Evolutionary conservation across 2,329 filamentous ascomycete genomes (phyloP).

Genomic region (Aulographum hederae): DNA sequence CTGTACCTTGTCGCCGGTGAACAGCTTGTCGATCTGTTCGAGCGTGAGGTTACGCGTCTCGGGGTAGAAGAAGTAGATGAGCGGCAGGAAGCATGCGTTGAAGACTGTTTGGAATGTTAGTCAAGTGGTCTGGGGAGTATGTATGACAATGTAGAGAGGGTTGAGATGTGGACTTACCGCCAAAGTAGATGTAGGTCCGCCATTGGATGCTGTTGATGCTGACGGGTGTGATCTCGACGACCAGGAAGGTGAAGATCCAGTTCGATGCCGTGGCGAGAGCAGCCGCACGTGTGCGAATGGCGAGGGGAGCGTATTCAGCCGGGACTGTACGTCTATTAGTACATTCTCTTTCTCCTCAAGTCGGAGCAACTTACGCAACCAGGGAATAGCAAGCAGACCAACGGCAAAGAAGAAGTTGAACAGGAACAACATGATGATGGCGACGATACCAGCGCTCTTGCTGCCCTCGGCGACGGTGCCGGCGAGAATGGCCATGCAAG

Average conservation of each 20-base stretch:
- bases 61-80: slow-evolving; percentile 4
- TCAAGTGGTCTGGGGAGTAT: no score
- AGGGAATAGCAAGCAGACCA: slow-evolving; percentile 10
- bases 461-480: slow-evolving; percentile 23
- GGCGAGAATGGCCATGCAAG: slow-evolving; percentile 29
- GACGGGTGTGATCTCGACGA: slow-evolving; percentile 5
- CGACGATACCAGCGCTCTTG: slow-evolving; percentile 22
- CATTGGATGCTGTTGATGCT: not conserved
- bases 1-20: no score
- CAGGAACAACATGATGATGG: slow-evolving; percentile 24
- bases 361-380: not conserved
- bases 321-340: slow-evolving; percentile 8
- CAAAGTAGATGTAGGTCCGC: not conserved
- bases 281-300: slow-evolving; percentile 20
- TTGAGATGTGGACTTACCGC: no score
- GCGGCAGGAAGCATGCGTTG: slow-evolving; percentile 4
- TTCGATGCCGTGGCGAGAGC: slow-evolving; percentile 22
- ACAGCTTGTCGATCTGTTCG: slow-evolving; percentile 4
- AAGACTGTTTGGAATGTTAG: no score
- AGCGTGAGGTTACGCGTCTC: slow-evolving; percentile 3
- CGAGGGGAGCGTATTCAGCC: slow-evolving; percentile 24
- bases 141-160: no score
- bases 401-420: slow-evolving; percentile 16
- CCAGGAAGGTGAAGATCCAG: slow-evolving; percentile 14
- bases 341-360: not conserved